Percentiles rank a stretch among this genome's conserved stretches.
Conservation (phyloP, 768 basidiomycete species). For the Mycena galopus region DNA sequence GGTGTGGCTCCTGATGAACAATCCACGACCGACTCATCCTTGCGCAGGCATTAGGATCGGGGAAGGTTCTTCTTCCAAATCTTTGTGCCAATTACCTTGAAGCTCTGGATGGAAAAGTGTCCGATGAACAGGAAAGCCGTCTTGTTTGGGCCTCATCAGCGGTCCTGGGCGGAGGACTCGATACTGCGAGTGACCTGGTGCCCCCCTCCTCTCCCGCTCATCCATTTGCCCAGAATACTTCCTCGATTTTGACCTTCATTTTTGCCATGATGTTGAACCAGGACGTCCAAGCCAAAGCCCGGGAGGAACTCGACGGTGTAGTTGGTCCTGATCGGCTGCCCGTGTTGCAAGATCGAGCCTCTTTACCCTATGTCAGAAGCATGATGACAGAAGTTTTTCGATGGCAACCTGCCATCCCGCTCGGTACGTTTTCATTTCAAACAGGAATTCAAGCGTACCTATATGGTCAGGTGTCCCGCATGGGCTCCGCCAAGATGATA, state of each 20-base stretch:
- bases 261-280: too few species aligned
- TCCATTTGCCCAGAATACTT: too few species aligned
- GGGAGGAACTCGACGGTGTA: slow-evolving; percentile 22
- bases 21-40: neutral
- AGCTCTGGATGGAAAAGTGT: neutral
- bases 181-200: neutral
- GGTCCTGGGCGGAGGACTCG: slow-evolving; percentile 11
- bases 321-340: slow-evolving; percentile 31
- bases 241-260: too few species aligned
- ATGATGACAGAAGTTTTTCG: slow-evolving; percentile 5
- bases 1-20: neutral
- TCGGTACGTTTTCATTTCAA: slow-evolving; percentile 8
- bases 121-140: neutral
- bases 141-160: neutral
- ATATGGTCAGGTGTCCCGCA: neutral
- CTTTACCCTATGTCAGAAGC: slow-evolving; percentile 28
- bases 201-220: too few species aligned
- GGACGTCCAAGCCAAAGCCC: slow-evolving; percentile 23
- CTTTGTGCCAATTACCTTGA: slow-evolving; percentile 7
- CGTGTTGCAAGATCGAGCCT: neutral
- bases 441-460: neutral
- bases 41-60: neutral
- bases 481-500: slow-evolving; percentile 13
- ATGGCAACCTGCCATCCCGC: too few species aligned
- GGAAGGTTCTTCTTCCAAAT: slow-evolving; percentile 1